Evolutionary conservation across 2,329 filamentous ascomycete genomes (phyloP), one percentile per base, ranked within the genome.

Genomic region (Alternaria brassicae): DNA sequence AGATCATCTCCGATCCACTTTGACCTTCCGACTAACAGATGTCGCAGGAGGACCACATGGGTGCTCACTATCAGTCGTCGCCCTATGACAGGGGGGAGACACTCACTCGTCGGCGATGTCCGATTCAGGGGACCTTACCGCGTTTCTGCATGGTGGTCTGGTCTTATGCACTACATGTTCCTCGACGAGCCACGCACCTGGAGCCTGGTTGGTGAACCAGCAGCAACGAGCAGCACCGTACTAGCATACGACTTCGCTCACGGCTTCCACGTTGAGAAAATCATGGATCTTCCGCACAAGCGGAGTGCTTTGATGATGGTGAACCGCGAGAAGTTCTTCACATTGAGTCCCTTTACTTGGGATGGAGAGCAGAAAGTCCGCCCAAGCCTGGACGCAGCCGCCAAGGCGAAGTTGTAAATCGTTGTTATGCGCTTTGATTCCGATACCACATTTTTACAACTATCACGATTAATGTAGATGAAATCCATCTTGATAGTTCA

Each of bases 201-300:
- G 63, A 81, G 80, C 55, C 79, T 85, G 6, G 84, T 87, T 1
- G 89, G 89, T 61, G 91, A 94, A 80, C 91, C 91, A 32, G 89
- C 90, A 73, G 87, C 85, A 58, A 90, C 87, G 4, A 90, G 90
- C 69, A 84, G 82, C 27, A 89, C 87, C 0, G 88, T 93, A 13
- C 81, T 93, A 58, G 86, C 88, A 61, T 93, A 93, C 75, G 90
- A 93, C 68, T 85, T 91, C 53, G 86, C 89, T 50, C 88, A 91
- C 68, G 90, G 90, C 1, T 89, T 92, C 68, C 86, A 87, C 6
- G 81, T 92, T 36, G 87, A 90, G 67, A 90, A 90, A 77, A 86
- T 91, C 61, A 85, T 91, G 62, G 90, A 92, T 66, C 77, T 92
- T 62, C 88, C 88, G 4, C 86, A 91, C 68, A 91, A 92, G 81